A percentile compares a stretch with the other conserved stretches of the same genome.
These are phyloP conservation scores for Funneliformis geosporum DNA, from an alignment of 192 early-diverging fungal genomes.

Conservation along the genomic window DNA sequence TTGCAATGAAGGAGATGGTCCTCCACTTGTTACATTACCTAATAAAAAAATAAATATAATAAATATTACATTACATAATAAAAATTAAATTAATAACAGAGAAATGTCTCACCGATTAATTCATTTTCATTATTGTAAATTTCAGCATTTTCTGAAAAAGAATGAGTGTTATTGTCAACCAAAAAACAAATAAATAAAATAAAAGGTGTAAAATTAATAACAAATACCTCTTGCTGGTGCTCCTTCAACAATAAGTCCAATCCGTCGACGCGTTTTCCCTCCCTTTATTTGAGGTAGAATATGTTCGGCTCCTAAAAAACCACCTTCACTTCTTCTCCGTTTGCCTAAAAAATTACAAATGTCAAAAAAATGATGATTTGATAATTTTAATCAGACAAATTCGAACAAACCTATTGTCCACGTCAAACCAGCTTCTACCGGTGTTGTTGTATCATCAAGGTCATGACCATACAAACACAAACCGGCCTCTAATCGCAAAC, in stretches of 20 bases:
- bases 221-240: constrained; percentile 81
- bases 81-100: background rate
- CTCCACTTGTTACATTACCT: constrained; percentile 83
- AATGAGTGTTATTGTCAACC: too few species aligned
- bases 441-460: constrained; percentile 87
- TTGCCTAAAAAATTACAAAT: constrained; percentile 55
- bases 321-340: constrained; percentile 83
- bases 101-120: constrained; percentile 57
- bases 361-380: background rate
- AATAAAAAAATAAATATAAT: background rate
- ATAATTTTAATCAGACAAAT: background rate
- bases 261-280: constrained; percentile 74
- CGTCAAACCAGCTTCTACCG: constrained; percentile 88
- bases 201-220: too few species aligned
- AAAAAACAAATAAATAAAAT: too few species aligned
- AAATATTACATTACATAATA: background rate
- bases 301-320: constrained; percentile 86
- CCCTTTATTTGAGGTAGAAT: constrained; percentile 87
- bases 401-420: constrained; percentile 84
- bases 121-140: constrained; percentile 66
- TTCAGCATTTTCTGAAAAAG: constrained; percentile 54
- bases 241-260: constrained; percentile 89
- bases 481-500: constrained; percentile 93
- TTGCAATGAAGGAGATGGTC: constrained; percentile 87
- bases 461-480: constrained; percentile 97